Evolutionary conservation across 202 grass and related monocot species (phyloP).

Genomic region (Schoenoplectus tabernaemontani): DNA sequence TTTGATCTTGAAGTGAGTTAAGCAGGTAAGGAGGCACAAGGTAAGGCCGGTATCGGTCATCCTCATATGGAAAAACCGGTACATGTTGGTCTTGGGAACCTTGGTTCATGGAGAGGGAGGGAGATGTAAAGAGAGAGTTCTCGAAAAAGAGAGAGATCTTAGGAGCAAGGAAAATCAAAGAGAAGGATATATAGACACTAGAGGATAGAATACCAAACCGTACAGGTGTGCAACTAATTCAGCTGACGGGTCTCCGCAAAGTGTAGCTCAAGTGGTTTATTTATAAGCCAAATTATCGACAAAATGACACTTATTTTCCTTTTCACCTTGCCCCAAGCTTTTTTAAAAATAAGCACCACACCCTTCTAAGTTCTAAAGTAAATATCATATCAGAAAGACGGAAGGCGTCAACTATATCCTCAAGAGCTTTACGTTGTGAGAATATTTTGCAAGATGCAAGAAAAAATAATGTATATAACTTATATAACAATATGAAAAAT

Average conservation of each 20-base stretch:
- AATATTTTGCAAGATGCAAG: too few relatives aligned
- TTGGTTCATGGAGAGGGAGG: slow-evolving; percentile 4
- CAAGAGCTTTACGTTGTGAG: not conserved
- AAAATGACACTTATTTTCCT: not conserved
- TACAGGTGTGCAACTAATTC: not conserved
- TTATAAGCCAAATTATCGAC: not conserved
- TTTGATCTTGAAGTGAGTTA: slow-evolving; percentile 5
- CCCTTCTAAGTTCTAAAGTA: too few relatives aligned
- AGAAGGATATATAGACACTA: not conserved
- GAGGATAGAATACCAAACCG: not conserved
- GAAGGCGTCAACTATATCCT: not conserved
- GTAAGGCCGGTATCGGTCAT: not conserved
- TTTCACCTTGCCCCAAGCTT: not conserved
- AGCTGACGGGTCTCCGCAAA: slow-evolving; percentile 2
- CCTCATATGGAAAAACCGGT: not conserved
- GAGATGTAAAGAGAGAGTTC: not conserved
- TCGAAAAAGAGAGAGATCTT: not conserved
- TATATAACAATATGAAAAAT: not conserved
- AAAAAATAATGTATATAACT: too few relatives aligned
- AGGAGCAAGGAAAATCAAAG: not conserved
- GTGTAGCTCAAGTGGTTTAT: not conserved
- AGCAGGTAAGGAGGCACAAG: not conserved
- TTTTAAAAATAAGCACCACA: not conserved
- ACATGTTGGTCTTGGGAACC: not conserved
- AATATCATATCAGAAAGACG: too few relatives aligned